Percentiles rank a stretch among this genome's conserved stretches.
These are phyloP conservation scores for Yamadazyma triangularis DNA, from an alignment of 1,139 yeast genomes.

Conservation along the genomic window DNA sequence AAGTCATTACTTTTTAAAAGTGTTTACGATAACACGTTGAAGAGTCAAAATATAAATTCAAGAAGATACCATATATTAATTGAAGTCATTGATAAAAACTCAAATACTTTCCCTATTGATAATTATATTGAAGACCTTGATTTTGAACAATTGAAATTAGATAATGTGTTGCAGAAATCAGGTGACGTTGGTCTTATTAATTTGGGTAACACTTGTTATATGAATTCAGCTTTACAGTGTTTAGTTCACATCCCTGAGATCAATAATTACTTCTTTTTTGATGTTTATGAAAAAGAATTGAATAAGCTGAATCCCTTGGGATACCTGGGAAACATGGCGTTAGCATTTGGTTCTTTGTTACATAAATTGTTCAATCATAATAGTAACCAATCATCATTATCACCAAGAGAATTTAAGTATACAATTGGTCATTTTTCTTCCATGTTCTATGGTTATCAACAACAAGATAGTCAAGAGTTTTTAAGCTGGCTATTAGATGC, in stretches of 20 bases:
- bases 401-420: constrained; percentile 76
- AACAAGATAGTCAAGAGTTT: constrained; percentile 95
- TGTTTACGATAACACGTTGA: constrained; percentile 21
- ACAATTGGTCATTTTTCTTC: constrained; percentile 77
- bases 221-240: constrained; percentile 96
- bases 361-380: constrained; percentile 47
- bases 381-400: constrained; percentile 21
- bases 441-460: constrained; percentile 83
- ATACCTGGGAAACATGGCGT: constrained; percentile 74
- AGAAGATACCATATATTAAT: constrained; percentile 29
- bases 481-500: constrained; percentile 88
- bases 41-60: constrained; percentile 27
- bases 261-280: constrained; percentile 64
- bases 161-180: constrained; percentile 14
- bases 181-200: constrained; percentile 64
- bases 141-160: constrained; percentile 14
- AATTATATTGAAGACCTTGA: constrained; percentile 17
- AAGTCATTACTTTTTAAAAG: constrained; percentile 28
- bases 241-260: constrained; percentile 83
- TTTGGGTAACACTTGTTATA: constrained; percentile 91
- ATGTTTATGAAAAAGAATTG: constrained; percentile 61
- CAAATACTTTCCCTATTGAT: constrained; percentile 26
- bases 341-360: constrained; percentile 63
- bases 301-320: constrained; percentile 77
- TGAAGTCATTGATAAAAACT: constrained; percentile 23